Percentiles rank a stretch among this genome's conserved stretches.
Evolutionary conservation across 2,329 filamentous ascomycete species (phyloP).

Genomic region (Penicillium digitatum): DNA sequence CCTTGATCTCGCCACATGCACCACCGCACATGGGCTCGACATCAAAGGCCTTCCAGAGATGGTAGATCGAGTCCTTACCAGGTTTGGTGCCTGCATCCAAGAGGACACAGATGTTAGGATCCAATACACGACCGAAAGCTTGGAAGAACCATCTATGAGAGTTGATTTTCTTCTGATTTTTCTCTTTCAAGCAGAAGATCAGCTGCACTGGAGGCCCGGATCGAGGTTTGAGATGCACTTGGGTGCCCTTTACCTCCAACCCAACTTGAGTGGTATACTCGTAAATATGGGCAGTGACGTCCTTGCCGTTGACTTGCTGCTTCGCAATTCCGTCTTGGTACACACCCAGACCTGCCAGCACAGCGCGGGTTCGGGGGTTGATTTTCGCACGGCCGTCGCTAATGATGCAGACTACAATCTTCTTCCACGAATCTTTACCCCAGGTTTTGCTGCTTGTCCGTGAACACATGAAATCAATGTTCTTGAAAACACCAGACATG

Average conservation of each 20-base stretch:
- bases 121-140: conserved; percentile 84
- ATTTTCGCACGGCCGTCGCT: conserved; percentile 97
- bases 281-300: conserved; percentile 96
- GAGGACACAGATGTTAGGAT: conserved; percentile 95
- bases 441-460: conserved; percentile 92
- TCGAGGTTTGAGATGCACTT: conserved; percentile 78
- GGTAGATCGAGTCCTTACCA: conserved; percentile 90
- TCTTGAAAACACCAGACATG: conserved; percentile 96
- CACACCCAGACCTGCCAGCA: conserved; percentile 88
- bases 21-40: conserved; percentile 96
- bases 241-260: conserved; percentile 81
- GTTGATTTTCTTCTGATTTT: conserved; percentile 99
- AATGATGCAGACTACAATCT: conserved; percentile 97
- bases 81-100: conserved; percentile 95
- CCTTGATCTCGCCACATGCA: conserved; percentile 98
- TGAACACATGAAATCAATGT: conserved; percentile 97
- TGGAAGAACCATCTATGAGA: conserved; percentile 99
- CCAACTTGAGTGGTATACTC: conserved; percentile 63
- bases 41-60: conserved; percentile 98
- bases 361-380: conserved; percentile 82
- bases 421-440: conserved; percentile 99
- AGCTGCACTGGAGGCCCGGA: conserved; percentile 87
- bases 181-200: conserved; percentile 97
- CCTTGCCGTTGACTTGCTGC: conserved; percentile 93
- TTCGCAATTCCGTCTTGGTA: conserved; percentile 99